phyloP scores from a whole-genome alignment of 1,284 basidiomycete genomes.

The Stygiomarasmius scandens region DNA sequence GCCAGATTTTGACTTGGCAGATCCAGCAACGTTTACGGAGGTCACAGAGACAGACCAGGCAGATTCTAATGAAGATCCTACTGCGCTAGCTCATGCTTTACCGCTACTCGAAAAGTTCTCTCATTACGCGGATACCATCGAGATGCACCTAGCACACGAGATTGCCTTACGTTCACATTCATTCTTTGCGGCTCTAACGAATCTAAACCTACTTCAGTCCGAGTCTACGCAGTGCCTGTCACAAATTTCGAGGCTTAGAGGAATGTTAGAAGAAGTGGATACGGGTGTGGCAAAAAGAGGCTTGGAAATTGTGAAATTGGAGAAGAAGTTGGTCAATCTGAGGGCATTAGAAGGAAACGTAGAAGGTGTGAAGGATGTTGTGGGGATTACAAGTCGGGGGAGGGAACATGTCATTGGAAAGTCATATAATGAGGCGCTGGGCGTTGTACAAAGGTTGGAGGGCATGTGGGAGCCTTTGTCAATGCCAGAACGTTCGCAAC shows the following conservation, averaged over 20 bases:
- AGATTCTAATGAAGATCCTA: constrained; percentile 51
- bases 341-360: constrained; percentile 63
- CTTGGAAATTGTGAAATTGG: constrained; percentile 70
- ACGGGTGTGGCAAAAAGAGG: constrained; percentile 78
- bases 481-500: neutral
- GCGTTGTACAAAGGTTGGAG: constrained; percentile 76
- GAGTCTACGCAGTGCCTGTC: constrained; percentile 85
- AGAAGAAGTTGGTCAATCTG: constrained; percentile 66
- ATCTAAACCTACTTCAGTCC: constrained; percentile 89
- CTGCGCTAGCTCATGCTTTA: constrained; percentile 64
- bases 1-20: constrained; percentile 81
- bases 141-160: constrained; percentile 93
- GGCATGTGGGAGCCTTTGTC: constrained; percentile 58
- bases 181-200: constrained; percentile 96
- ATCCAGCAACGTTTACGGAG: constrained; percentile 80
- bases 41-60: constrained; percentile 64
- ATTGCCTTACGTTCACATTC: constrained; percentile 89
- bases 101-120: constrained; percentile 91
- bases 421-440: constrained; percentile 84
- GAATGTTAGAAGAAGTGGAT: constrained; percentile 77
- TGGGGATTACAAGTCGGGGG: constrained; percentile 76
- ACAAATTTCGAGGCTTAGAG: constrained; percentile 76
- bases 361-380: constrained; percentile 67
- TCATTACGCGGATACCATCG: constrained; percentile 91
- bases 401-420: constrained; percentile 75